Evolutionary conservation across 1,284 basidiomycete species (phyloP), one percentile per base, ranked within the genome.

Genomic region (Rhodotorula sp.): DNA sequence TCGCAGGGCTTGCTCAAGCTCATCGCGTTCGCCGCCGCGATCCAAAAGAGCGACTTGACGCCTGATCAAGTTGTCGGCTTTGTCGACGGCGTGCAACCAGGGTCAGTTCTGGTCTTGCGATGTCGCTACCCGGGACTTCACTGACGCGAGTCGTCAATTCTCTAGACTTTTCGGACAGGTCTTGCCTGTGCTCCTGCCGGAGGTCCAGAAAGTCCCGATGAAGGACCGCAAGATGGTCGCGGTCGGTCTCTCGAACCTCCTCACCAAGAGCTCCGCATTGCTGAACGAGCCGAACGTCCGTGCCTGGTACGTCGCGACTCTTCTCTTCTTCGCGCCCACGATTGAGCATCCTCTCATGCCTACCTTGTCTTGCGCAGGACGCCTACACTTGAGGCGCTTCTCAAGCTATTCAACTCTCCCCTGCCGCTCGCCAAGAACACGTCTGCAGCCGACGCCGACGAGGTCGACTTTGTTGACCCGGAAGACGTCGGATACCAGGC

Each of bases 401-500:
- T 88, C n/a, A 88, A 88, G 73, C 85, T 96, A 15, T 88, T 94
- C 81, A 84, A 84, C 66, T 86, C 91, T 69, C 87, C 89, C 0
- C 87, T 91, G 75, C 86, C 90, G 72, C 84, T 91, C 64, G 84
- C 79, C 4, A 81, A 78, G 54, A 76, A 78, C 44, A 75, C 73
- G 2, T 79, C 82, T 7, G 83, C 83, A 60, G 82, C 80, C 26
- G 84, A 86, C 60, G 56, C 30, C n/a, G 85, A 86, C 30, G 87
- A 91, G 68, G 79, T 87, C 3, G 90, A 89, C 1, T 85, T 87
- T 56, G 86, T 95, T 58, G 95, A 98, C 80, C 88, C 88, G 74
- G 95, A 98, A 79, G 95, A 89, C 14, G 61, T 44, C 37, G 91
- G 93, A 0, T 99, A 97, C 82, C 95, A 99, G 80, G 91, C 91